A percentile compares a stretch with the other conserved stretches of the same genome.
phyloP scores from a whole-genome alignment of 768 basidiomycete genomes.

The Mrakia frigida region DNA sequence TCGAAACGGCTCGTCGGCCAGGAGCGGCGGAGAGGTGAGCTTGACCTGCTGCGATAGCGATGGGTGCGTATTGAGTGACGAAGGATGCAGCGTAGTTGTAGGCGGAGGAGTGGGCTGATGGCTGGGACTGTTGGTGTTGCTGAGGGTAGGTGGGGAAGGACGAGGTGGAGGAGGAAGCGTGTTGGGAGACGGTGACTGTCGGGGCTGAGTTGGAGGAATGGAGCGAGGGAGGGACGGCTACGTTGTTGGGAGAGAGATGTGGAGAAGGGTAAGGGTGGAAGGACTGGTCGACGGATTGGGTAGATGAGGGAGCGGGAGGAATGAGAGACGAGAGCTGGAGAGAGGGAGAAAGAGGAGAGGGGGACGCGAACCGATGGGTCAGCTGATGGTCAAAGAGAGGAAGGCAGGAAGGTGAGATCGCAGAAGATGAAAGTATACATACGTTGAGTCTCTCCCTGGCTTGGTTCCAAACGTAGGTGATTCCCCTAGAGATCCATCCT shows the following conservation, averaged over 20 bases:
- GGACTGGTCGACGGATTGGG: background rate
- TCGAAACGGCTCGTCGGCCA: background rate
- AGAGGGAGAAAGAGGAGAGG: background rate
- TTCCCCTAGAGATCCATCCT: constrained; percentile 36
- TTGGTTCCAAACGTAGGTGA: constrained; percentile 42
- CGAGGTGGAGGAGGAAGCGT: background rate
- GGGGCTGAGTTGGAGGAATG: constrained; percentile 12
- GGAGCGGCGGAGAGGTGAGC: constrained; percentile 12
- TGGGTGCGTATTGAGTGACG: constrained; percentile 24
- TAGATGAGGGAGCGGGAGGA: background rate
- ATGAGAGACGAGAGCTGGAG: constrained; percentile 12
- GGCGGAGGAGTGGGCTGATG: constrained; percentile 11
- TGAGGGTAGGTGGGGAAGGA: constrained; percentile 6
- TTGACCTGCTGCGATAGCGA: constrained; percentile 17
- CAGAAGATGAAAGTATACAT: constrained; percentile 15
- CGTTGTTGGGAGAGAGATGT: background rate
- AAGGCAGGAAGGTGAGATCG: background rate
- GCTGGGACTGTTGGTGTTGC: background rate
- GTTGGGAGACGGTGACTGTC: background rate
- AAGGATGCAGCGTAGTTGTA: constrained; percentile 20
- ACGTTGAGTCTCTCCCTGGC: constrained; percentile 42
- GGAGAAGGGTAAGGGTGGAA: constrained; percentile 1
- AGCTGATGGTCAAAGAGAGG: background rate
- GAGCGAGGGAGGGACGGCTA: constrained; percentile 26
- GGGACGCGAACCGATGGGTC: no score